Evolutionary conservation across 306 rosid species (phyloP), one percentile per base, ranked within the genome.

Genomic region (Cucurbita moschata): DNA sequence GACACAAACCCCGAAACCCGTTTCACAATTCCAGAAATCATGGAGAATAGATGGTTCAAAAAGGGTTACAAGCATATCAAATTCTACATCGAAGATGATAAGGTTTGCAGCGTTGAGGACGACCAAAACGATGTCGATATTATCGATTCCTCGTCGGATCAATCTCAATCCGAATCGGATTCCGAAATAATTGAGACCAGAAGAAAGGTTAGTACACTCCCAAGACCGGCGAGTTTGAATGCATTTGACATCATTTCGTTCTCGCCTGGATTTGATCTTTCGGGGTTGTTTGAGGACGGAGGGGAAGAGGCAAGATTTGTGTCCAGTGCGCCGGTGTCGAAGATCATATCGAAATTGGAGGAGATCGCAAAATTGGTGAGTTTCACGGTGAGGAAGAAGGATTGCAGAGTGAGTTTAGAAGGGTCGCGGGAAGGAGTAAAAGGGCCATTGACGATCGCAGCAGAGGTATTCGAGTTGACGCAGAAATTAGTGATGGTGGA

Each of bases 401-500:
- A 86, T 77, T 92, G 96, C 70, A 82, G 91, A 77, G 96, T 92
- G 52, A 92, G 93, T 77, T 78, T 92, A 81, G 96, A 92, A 64
- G 98, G 96, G 38, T 80, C 91, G 0, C 81, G 91, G 56, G 98
- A 90, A 61, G 88, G 98, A 2, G 87, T 84, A 13, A 87, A 73
- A 65, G 98, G 98, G n/a, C 98, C 98, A 35, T 73, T 92, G 72
- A 86, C 96, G 2, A 85, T 92, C 68, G 96, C 96, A 8, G 98
- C 89, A 0, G 98, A 92, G 93, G 80, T 92, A 55, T 92, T 92
- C 70, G 96, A 90, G 72, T 77, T 92, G 50, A 90, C 96, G 18
- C 90, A 96, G 5, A 71, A 86, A 6, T 77, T 92, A 87, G 96
- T 92, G 55, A 87, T 92, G 75, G 87, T 92, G 57, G 98, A 92